A percentile compares a stretch with the other conserved stretches of the same genome.
phyloP scores from a whole-genome alignment of 108 stramenopile genomes.

The Nitzschia sp. region DNA sequence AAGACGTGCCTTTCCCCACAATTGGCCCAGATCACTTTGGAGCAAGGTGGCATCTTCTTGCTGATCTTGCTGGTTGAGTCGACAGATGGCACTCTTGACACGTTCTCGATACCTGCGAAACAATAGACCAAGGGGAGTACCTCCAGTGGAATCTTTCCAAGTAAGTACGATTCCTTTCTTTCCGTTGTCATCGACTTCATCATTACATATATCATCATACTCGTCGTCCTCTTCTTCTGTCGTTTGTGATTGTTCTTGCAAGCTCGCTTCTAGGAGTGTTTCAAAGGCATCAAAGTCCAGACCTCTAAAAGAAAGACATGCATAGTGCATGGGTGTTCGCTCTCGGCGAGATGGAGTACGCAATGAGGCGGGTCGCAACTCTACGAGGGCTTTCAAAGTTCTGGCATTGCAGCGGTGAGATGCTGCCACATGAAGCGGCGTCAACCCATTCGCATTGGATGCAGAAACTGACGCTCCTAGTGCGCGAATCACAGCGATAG shows the following conservation, averaged over 20 bases:
- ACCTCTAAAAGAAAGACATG: conserved; percentile 45
- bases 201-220: conserved; percentile 6
- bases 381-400: conserved; percentile 33
- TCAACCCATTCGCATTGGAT: conserved; percentile 30
- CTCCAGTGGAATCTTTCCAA: conserved; percentile 36
- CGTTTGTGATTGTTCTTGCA: conserved; percentile 8
- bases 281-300: conserved; percentile 46
- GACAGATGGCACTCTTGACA: conserved; percentile 23
- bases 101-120: conserved; percentile 54
- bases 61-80: conserved; percentile 9
- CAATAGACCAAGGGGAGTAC: conserved; percentile 42
- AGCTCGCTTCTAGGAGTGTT: conserved; percentile 33
- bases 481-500: conserved; percentile 47
- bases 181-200: background rate
- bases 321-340: conserved; percentile 51
- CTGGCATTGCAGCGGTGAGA: conserved; percentile 31
- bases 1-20: conserved; percentile 46
- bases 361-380: conserved; percentile 16
- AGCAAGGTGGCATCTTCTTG: conserved; percentile 25
- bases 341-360: conserved; percentile 20
- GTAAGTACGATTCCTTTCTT: conserved; percentile 29
- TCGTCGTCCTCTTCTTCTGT: background rate
- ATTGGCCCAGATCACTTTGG: conserved; percentile 42
- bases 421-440: conserved; percentile 43
- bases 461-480: conserved; percentile 33